Percentiles rank a stretch among this genome's conserved stretches.
Evolutionary conservation across 345 rosid genomes (phyloP).

Genomic region (Toxicodendron radicans): DNA sequence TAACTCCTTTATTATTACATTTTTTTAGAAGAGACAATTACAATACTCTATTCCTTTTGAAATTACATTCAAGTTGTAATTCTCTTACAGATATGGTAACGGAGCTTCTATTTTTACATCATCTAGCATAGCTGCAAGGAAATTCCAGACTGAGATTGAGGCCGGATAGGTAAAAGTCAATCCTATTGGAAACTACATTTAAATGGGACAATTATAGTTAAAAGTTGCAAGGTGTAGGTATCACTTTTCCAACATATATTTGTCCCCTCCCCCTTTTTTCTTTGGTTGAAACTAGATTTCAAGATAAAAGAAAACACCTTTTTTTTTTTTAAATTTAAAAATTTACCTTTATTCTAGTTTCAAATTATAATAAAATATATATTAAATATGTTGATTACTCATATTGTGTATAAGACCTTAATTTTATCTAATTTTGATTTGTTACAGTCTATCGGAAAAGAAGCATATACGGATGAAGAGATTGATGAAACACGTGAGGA

Average conservation of each 20-base stretch:
- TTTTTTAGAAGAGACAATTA: not conserved
- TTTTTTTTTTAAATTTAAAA: too few species aligned
- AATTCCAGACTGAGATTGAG: constrained; percentile 90
- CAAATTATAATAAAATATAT: too few species aligned
- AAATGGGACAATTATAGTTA: not conserved
- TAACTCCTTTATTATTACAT: constrained; percentile 25
- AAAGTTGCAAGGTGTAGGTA: constrained; percentile 4
- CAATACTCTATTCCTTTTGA: not conserved
- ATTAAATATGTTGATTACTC: too few species aligned
- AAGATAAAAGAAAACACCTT: not conserved
- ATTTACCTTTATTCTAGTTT: too few species aligned
- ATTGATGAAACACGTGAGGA: too few species aligned
- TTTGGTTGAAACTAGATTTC: not conserved
- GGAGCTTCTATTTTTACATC: constrained; percentile 92
- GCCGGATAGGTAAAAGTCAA: constrained; percentile 79
- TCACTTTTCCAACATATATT: not conserved
- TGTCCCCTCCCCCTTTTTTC: not conserved
- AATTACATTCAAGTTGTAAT: too few species aligned
- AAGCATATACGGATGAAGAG: too few species aligned
- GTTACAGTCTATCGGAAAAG: too few species aligned
- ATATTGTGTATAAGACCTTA: too few species aligned
- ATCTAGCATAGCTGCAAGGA: constrained; percentile 92
- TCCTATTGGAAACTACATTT: not conserved
- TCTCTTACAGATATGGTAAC: constrained; percentile 71
- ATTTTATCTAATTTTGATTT: too few species aligned